These are phyloP conservation scores for Phytophthora boehmeriae DNA, from an alignment of 352 stramenopile species.

Conservation along the genomic window DNA sequence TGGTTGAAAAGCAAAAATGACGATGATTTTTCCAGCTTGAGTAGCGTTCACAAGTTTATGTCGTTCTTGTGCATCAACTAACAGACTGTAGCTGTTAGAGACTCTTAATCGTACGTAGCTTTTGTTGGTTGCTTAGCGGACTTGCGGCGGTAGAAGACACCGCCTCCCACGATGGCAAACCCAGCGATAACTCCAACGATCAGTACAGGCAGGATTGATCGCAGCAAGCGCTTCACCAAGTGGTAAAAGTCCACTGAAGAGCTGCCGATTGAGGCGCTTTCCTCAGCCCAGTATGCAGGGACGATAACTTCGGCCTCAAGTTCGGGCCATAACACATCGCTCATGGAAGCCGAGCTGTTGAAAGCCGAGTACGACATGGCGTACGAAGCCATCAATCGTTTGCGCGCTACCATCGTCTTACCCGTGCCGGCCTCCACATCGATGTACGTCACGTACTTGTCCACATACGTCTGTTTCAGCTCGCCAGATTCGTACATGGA, in stretches of 20 bases:
- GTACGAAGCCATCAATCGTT: conserved; percentile 67
- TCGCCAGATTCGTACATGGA: conserved; percentile 56
- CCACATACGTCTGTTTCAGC: conserved; percentile 47
- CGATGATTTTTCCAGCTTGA: no score
- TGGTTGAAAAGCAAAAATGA: no score
- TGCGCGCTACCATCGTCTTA: conserved; percentile 70
- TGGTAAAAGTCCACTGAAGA: conserved; percentile 49
- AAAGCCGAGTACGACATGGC: conserved; percentile 47
- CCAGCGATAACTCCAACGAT: conserved; percentile 51
- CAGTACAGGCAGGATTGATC: conserved; percentile 53
- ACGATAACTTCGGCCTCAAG: conserved; percentile 61
- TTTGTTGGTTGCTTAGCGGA: conserved; percentile 23
- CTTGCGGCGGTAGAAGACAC: conserved; percentile 49
- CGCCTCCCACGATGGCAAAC: conserved; percentile 34
- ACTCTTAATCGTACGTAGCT: no score
- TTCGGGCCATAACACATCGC: conserved; percentile 61
- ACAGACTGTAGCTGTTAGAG: no score
- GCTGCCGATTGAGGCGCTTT: conserved; percentile 43
- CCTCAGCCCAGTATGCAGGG: conserved; percentile 64
- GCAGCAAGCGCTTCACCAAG: conserved; percentile 40
- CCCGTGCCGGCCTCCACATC: conserved; percentile 74
- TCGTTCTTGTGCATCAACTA: no score
- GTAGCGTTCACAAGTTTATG: no score
- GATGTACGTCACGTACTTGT: conserved; percentile 60
- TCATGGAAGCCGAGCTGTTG: conserved; percentile 52